phyloP scores from a whole-genome alignment of 2,329 filamentous ascomycete genomes.

The Apiospora aurea region DNA sequence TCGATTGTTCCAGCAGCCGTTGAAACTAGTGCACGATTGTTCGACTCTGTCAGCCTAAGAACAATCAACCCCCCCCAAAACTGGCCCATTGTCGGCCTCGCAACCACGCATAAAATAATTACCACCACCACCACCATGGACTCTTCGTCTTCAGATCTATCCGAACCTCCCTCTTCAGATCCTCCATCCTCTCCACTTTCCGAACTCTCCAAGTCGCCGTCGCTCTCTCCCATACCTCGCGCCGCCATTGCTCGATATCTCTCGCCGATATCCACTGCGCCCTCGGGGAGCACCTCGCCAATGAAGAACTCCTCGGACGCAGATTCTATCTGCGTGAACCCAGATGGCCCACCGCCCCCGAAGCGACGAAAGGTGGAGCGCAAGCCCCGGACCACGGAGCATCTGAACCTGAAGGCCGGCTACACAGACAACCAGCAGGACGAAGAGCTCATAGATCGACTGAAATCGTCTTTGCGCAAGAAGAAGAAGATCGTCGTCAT shows the following conservation, averaged over 20 bases:
- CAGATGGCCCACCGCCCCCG: conserved; percentile 70
- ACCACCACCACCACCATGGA: conserved; percentile 31
- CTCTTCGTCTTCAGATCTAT: conserved; percentile 39
- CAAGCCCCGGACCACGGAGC: conserved; percentile 77
- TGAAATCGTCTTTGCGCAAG: conserved; percentile 79
- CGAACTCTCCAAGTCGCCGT: conserved; percentile 60
- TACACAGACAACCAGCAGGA: conserved; percentile 58
- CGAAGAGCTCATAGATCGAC: conserved; percentile 69
- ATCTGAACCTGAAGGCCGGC: conserved; percentile 71
- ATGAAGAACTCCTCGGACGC: conserved; percentile 51
- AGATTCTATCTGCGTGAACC: conserved; percentile 45
- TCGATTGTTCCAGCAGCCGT: conserved; percentile 11
- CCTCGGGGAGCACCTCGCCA: conserved; percentile 60
- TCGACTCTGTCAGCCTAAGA: background rate
- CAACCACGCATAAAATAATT: conserved; percentile 13
- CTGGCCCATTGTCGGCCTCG: conserved; percentile 12
- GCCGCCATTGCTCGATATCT: conserved; percentile 56
- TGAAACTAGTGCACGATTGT: background rate
- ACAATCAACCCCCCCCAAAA: background rate
- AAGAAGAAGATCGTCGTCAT: conserved; percentile 98
- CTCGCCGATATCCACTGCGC: conserved; percentile 56
- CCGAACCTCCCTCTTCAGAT: conserved; percentile 46
- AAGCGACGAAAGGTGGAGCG: conserved; percentile 75
- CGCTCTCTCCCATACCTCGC: conserved; percentile 50
- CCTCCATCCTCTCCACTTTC: conserved; percentile 63